Percentiles rank a stretch among this genome's conserved stretches.
Evolutionary conservation across 352 stramenopile species (phyloP).

Genomic region (Thalassiosira ordinaria): DNA sequence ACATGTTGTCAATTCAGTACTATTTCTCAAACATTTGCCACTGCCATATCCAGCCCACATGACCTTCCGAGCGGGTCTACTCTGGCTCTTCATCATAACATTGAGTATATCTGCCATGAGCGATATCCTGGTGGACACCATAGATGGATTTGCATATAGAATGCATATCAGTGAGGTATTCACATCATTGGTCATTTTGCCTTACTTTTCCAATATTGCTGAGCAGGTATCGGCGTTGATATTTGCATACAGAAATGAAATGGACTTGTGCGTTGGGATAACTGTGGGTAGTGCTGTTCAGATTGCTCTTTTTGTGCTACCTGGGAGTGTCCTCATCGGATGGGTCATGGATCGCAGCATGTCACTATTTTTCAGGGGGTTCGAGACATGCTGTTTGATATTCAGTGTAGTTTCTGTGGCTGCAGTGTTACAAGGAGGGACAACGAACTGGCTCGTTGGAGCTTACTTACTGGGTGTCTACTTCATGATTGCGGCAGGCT

Average conservation of each 20-base stretch:
- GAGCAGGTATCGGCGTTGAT: slow-evolving; percentile 97
- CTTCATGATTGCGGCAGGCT: slow-evolving; percentile 82
- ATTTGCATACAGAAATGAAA: slow-evolving; percentile 97
- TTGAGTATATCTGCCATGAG: slow-evolving; percentile 81
- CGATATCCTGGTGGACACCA: slow-evolving; percentile 86
- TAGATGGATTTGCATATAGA: slow-evolving; percentile 81
- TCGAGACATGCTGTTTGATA: slow-evolving; percentile 90
- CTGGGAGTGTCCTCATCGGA: slow-evolving; percentile 94
- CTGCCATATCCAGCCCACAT: slow-evolving; percentile 58
- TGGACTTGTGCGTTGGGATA: slow-evolving; percentile 98
- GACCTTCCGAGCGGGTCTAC: slow-evolving; percentile 73
- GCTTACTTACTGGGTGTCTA: slow-evolving; percentile 80
- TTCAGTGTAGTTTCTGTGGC: slow-evolving; percentile 77
- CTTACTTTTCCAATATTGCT: slow-evolving; percentile 97
- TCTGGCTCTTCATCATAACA: slow-evolving; percentile 86
- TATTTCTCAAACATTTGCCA: too few relatives aligned
- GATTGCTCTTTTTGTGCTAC: slow-evolving; percentile 96
- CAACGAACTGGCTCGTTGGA: slow-evolving; percentile 82
- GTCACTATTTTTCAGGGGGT: slow-evolving; percentile 95
- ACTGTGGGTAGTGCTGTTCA: slow-evolving; percentile 96
- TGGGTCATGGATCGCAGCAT: slow-evolving; percentile 94
- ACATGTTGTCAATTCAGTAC: too few relatives aligned
- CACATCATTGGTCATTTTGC: slow-evolving; percentile 94
- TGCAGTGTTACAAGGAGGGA: slow-evolving; percentile 81
- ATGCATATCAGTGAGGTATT: slow-evolving; percentile 86